Conservation (phyloP, 148 eudicot genomes). For the Simmondsia chinensis region DNA sequence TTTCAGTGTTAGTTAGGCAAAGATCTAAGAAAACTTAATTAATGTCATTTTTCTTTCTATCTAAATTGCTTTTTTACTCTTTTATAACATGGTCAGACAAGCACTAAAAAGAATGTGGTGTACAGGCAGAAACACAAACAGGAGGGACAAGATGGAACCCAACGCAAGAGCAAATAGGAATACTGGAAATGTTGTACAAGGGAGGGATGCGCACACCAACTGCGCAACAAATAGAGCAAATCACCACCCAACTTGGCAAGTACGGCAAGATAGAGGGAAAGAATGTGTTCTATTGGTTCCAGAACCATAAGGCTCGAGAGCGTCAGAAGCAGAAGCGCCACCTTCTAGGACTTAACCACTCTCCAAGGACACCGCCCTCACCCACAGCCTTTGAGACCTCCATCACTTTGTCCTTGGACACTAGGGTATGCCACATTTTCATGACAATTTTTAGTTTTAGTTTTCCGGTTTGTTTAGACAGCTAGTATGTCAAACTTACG, state of each 20-base stretch:
- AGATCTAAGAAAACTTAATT: too few species aligned
- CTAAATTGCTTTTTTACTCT: too few species aligned
- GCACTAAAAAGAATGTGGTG: too few species aligned
- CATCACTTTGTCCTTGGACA: conserved; percentile 23
- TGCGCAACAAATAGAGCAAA: conserved; percentile 88
- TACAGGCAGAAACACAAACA: conserved; percentile 54
- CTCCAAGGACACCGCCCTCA: conserved; percentile 9
- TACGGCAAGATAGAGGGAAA: conserved; percentile 93
- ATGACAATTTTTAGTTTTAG: too few species aligned
- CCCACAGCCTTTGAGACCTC: too few species aligned
- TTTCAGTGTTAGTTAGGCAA: too few species aligned
- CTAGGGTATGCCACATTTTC: conserved; percentile 43
- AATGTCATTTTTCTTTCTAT: too few species aligned
- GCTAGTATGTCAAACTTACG: too few species aligned
- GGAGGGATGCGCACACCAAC: conserved; percentile 91
- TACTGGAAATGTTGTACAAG: conserved; percentile 72
- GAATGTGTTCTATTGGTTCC: conserved; percentile 96
- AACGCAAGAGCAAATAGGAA: conserved; percentile 77
- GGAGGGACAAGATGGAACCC: conserved; percentile 99
- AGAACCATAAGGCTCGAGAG: conserved; percentile 93
- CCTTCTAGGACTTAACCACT: conserved; percentile 29
- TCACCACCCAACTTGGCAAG: conserved; percentile 56
- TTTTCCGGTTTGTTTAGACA: too few species aligned
- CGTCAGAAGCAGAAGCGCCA: conserved; percentile 85
- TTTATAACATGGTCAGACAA: too few species aligned